Base-by-base conservation (phyloP, 495 filamentous ascomycete genomes). In the Parachaetomium inaequale region DNA sequence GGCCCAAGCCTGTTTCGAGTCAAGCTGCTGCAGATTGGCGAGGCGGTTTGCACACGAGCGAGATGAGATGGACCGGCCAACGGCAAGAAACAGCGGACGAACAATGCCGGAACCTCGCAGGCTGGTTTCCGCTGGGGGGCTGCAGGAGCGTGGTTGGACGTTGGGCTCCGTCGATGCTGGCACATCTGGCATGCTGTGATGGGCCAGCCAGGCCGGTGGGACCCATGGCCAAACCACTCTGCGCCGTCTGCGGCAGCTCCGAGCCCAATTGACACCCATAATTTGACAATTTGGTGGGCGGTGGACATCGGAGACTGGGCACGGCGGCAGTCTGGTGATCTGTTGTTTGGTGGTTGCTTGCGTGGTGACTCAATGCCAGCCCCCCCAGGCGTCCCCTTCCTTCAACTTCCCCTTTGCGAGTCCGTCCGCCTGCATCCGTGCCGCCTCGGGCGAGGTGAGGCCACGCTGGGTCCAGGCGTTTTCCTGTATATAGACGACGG, bases 191-290 rank as follows among this genome's bases (percentile, higher is more conserved):
- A 61, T 31, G 15, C 50, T 63, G 26, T 65, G 62, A 60, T 59
- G 59, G 53, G 62, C 61, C 55, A 62, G 57, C 53, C 23, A 26
- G 23, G 23, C 38, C 2, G 43, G 50, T 28, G 55, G 54, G 38
- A 36, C 45, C 46, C 55, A 36, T 19, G 23, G 47, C 59, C 55
- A 34, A 28, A 45, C 58, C 58, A 49, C 42, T 49, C 25, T 34
- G 58, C 7, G 38, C 21, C 4, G n/a, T 38, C 21, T 56, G 57
- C 62, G 10, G 63, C 46, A n/a, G 31, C 47, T 53, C 58, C 26
- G 58, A 70, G 68, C 68, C 68, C 68, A 68, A 70, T 67, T 55
- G 65, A 55, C 65, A 38, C 65, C 54, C 65, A 56, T 40, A 52
- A 61, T 63, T 52, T 62, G 55, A 58, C 62, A 60, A 55, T 62